Base-by-base conservation (phyloP, 768 basidiomycete species). In the Pluteus cervinus region DNA sequence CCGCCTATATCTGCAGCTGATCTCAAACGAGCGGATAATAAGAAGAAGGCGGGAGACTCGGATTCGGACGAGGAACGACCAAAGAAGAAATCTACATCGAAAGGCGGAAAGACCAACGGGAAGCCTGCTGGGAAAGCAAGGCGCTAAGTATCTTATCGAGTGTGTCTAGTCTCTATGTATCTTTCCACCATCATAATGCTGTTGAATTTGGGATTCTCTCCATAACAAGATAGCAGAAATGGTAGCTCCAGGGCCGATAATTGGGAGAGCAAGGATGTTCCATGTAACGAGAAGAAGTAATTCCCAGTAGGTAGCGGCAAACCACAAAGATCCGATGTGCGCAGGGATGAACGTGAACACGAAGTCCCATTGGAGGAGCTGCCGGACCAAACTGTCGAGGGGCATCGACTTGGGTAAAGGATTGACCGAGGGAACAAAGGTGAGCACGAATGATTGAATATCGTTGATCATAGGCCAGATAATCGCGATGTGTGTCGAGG, bases 361-460 rank as follows among this genome's bases (percentile, higher is more conserved):
- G 11, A 60, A 29, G 42, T 79, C 76, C 73, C 74, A 79, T 46
- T 76, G 69, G 26, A 77, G 55, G 29, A 78, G 60, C 37, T 71
- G 60, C 34, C 60, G 50, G 29, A 52, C 54, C 44, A 57, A 64
- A 28, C 45, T 40, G 14, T 46, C 54, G 29, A 45, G 53, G 36
- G 43, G 52, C 36, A 47, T 38, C 12, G 45, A 55, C 11, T 43
- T 51, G 29, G 42, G 51, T 11, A 62, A 52, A 8, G 58, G 45
- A 1, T 44, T 22, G 6, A 59, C 11, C 14, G 68, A 64, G 3
- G 69, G 69, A 6, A 71, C 32, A 26, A 70, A 57, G 2, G 66
- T 40, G 12, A 44, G 41, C 32, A 53, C 50, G n/a, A 69, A 39
- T 16, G 51, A 46, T 28, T 53, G 42, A 26, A 60, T 23, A 35